Conservation (phyloP, 352 stramenopile species). For the Globisporangium recalcitrans region DNA sequence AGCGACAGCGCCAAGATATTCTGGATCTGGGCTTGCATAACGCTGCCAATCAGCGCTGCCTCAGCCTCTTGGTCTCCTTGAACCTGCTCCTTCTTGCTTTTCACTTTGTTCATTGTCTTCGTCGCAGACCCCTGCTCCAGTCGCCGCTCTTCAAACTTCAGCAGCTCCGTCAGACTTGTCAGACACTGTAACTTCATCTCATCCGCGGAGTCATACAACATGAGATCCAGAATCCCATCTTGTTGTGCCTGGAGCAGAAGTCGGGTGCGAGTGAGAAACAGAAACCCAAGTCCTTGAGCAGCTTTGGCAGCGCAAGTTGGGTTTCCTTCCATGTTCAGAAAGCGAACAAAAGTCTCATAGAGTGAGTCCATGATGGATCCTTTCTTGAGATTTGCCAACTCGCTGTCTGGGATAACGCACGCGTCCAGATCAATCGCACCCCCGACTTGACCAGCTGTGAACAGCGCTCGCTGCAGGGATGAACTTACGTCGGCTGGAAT, state of each 20-base stretch:
- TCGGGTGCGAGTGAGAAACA: constrained; percentile 61
- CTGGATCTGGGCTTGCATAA: constrained; percentile 80
- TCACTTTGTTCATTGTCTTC: constrained; percentile 41
- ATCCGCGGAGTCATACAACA: constrained; percentile 33
- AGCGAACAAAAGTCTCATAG: constrained; percentile 54
- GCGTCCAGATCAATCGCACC: constrained; percentile 62
- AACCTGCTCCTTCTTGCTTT: constrained; percentile 70
- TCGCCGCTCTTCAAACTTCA: constrained; percentile 65
- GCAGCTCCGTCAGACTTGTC: constrained; percentile 66
- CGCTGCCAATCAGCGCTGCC: constrained; percentile 75
- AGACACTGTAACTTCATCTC: constrained; percentile 68
- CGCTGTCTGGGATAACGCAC: constrained; percentile 22
- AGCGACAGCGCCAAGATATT: constrained; percentile 57
- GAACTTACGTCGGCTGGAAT: constrained; percentile 36
- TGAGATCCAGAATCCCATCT: constrained; percentile 48
- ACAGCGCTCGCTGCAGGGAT: constrained; percentile 71
- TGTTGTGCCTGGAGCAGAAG: constrained; percentile 72
- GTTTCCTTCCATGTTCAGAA: constrained; percentile 38
- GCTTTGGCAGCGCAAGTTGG: constrained; percentile 57
- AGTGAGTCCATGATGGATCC: constrained; percentile 54
- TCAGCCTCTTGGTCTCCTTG: constrained; percentile 85
- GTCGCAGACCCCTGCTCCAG: constrained; percentile 44
- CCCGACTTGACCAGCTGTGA: constrained; percentile 61
- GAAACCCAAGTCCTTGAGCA: constrained; percentile 76
- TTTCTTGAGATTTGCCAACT: constrained; percentile 34